Evolutionary conservation across 2,329 filamentous ascomycete genomes (phyloP).

Genomic region (Colletotrichum sublineola): DNA sequence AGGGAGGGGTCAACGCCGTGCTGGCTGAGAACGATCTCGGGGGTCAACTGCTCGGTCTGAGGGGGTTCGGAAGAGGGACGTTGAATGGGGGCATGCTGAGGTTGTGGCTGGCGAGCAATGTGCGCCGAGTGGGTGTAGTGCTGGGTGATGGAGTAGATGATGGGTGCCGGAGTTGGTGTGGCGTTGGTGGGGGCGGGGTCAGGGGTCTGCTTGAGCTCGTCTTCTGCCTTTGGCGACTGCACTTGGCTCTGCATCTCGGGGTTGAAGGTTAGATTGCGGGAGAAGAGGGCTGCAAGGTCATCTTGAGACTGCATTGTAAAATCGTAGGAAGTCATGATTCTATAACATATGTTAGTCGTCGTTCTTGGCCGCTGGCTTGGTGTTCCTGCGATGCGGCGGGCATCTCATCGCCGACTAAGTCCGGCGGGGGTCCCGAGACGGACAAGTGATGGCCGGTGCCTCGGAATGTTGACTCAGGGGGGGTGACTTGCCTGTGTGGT

Average conservation of each 20-base stretch:
- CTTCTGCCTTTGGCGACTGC: slow-evolving; percentile 48
- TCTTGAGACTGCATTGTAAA: slow-evolving; percentile 77
- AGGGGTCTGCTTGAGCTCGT: slow-evolving; percentile 49
- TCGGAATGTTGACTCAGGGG: not conserved
- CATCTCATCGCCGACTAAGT: slow-evolving; percentile 30
- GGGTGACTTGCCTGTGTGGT: slow-evolving; percentile 19
- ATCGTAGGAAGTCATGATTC: slow-evolving; percentile 56
- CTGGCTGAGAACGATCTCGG: slow-evolving; percentile 71
- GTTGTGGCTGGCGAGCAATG: slow-evolving; percentile 59
- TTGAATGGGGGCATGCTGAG: slow-evolving; percentile 51
- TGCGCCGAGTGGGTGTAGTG: slow-evolving; percentile 89
- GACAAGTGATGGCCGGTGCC: not conserved
- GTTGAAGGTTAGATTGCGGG: slow-evolving; percentile 78
- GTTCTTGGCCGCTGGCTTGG: not conserved
- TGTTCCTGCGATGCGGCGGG: not conserved
- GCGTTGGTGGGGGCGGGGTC: slow-evolving; percentile 46
- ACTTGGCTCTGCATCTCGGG: slow-evolving; percentile 52
- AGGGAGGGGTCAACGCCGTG: slow-evolving; percentile 78
- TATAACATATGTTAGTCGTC: slow-evolving; percentile 20
- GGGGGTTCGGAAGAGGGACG: slow-evolving; percentile 66
- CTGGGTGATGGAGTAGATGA: slow-evolving; percentile 81
- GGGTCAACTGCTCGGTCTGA: slow-evolving; percentile 61
- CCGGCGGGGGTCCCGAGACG: slow-evolving; percentile 31
- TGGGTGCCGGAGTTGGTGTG: slow-evolving; percentile 55
- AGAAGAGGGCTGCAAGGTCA: slow-evolving; percentile 85